Evolutionary conservation across 768 basidiomycete species (phyloP).

Genomic region (Termitomyces sp.): DNA sequence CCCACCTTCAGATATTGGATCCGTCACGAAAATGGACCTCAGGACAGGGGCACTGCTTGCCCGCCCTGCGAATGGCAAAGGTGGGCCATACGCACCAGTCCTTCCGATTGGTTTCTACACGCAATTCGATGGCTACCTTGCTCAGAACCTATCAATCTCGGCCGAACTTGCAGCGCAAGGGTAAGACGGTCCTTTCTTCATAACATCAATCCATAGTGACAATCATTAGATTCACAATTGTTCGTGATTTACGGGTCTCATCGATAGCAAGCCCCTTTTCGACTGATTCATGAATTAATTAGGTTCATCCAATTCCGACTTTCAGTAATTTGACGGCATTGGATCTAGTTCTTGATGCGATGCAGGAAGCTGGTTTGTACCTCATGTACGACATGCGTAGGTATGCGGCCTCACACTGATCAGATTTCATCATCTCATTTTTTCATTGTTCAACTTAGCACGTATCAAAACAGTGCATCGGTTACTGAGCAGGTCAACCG

Average conservation of each 20-base stretch:
- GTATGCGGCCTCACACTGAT: constrained; percentile 26
- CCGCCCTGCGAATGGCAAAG: constrained; percentile 47
- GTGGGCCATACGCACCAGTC: constrained; percentile 50
- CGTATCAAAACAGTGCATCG: constrained; percentile 62
- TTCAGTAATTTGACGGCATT: constrained; percentile 61
- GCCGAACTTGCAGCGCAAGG: constrained; percentile 53
- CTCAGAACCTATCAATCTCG: constrained; percentile 50
- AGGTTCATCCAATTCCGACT: constrained; percentile 71
- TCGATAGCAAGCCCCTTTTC: not conserved
- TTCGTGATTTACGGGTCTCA: constrained; percentile 21
- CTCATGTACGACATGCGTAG: constrained; percentile 85
- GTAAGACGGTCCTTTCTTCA: constrained; percentile 36
- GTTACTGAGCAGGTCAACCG: constrained; percentile 68
- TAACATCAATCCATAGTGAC: not conserved
- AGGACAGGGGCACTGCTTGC: constrained; percentile 58
- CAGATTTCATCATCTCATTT: not conserved
- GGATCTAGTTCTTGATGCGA: constrained; percentile 58
- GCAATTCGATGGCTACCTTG: constrained; percentile 52
- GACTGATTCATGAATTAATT: constrained; percentile 22
- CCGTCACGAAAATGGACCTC: constrained; percentile 64
- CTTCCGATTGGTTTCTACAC: constrained; percentile 81
- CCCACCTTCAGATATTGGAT: constrained; percentile 44
- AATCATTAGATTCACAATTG: constrained; percentile 37
- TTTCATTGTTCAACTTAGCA: constrained; percentile 32
- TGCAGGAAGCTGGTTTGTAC: constrained; percentile 68